Evolutionary conservation across 805 yeast genomes (phyloP).

Genomic region (Schwanniomyces polymorphus): DNA sequence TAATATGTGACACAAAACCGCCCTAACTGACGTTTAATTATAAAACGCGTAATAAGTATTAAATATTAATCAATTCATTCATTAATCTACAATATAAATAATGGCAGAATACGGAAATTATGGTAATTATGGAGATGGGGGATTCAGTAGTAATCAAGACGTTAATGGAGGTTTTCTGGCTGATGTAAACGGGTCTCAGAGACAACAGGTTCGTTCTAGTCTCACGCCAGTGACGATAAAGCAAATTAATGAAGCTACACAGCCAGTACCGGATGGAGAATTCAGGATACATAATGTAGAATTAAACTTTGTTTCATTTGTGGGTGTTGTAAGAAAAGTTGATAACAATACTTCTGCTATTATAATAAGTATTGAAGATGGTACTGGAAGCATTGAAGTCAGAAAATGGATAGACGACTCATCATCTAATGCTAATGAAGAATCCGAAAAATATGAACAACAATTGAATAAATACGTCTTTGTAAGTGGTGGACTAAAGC

Average conservation of each 20-base stretch:
- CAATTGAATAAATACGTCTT: slow-evolving; percentile 58
- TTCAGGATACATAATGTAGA: slow-evolving; percentile 60
- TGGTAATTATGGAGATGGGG: slow-evolving; percentile 21
- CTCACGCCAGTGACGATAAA: slow-evolving; percentile 71
- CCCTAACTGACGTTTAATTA: too few relatives aligned
- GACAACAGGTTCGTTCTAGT: slow-evolving; percentile 22
- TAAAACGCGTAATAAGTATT: background rate
- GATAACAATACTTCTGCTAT: slow-evolving; percentile 58
- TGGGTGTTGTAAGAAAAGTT: slow-evolving; percentile 70
- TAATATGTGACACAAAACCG: too few relatives aligned
- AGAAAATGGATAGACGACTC: slow-evolving; percentile 56
- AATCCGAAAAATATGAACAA: slow-evolving; percentile 30
- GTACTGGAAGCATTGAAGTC: slow-evolving; percentile 64
- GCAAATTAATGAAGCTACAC: slow-evolving; percentile 63
- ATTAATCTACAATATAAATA: background rate
- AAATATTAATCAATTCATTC: background rate
- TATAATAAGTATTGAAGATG: slow-evolving; percentile 68
- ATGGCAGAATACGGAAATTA: slow-evolving; percentile 11
- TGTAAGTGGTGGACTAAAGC: slow-evolving; percentile 49
- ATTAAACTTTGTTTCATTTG: slow-evolving; percentile 59
- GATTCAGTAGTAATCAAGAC: slow-evolving; percentile 15
- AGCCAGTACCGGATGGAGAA: slow-evolving; percentile 66
- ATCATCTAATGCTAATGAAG: slow-evolving; percentile 25
- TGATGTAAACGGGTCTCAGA: slow-evolving; percentile 20
- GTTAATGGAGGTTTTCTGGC: slow-evolving; percentile 19